A percentile compares a stretch with the other conserved stretches of the same genome.
Evolutionary conservation across 257 asterid genomes (phyloP).

Genomic region (Solanum tarapatanum): DNA sequence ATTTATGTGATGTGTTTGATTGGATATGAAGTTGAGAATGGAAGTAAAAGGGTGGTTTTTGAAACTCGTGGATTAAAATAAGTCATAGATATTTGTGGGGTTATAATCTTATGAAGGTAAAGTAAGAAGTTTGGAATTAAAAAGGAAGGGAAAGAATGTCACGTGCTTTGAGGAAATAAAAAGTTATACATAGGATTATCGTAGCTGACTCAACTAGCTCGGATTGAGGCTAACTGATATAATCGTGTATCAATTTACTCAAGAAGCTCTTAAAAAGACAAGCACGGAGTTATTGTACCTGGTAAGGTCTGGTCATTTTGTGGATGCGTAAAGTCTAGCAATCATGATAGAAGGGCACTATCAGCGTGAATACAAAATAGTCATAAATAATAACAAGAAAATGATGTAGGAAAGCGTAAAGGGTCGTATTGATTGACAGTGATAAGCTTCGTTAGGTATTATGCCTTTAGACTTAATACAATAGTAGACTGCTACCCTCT

Average conservation of each 20-base stretch:
- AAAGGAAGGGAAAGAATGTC: neutral
- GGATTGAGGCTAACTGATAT: neutral
- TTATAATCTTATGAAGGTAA: neutral
- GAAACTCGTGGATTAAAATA: neutral
- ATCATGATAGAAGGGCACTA: neutral
- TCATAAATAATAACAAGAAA: neutral
- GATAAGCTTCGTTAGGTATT: neutral
- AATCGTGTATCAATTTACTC: neutral
- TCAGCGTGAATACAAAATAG: neutral
- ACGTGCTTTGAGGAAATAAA: neutral
- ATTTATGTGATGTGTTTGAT: neutral
- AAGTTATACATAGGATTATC: neutral
- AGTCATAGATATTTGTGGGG: neutral
- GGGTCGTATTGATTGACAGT: neutral
- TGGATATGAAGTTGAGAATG: neutral
- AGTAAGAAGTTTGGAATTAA: neutral
- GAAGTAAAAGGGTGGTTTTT: neutral
- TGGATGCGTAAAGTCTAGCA: neutral
- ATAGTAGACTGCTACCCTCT: neutral
- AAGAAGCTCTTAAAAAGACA: neutral
- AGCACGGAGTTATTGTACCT: neutral
- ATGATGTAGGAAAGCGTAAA: neutral
- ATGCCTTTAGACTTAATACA: neutral
- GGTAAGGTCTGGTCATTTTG: neutral
- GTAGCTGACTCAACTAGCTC: neutral